Conservation (phyloP, 345 rosid genomes). For the Acer negundo region DNA sequence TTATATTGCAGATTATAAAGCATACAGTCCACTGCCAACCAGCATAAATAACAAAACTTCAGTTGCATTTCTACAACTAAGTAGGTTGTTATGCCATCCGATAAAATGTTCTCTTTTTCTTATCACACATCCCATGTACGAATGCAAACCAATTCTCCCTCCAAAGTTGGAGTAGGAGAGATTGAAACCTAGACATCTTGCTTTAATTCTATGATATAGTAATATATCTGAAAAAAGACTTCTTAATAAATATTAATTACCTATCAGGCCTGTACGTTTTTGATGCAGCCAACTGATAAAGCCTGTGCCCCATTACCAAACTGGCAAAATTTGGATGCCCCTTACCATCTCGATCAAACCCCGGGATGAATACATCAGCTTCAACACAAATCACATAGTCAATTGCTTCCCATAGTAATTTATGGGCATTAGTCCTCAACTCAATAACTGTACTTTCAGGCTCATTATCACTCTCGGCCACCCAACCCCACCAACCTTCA, state of each 20-base stretch:
- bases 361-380: slow-evolving; percentile 92
- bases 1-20: background rate
- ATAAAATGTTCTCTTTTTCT: background rate
- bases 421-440: slow-evolving; percentile 95
- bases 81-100: background rate
- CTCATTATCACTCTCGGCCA: slow-evolving; percentile 97
- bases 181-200: background rate
- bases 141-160: too few relatives aligned
- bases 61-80: background rate
- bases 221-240: background rate
- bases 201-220: background rate
- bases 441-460: slow-evolving; percentile 96
- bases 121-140: background rate
- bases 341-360: slow-evolving; percentile 88
- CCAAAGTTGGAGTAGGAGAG: too few relatives aligned
- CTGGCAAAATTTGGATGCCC: slow-evolving; percentile 93
- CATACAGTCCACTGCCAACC: background rate
- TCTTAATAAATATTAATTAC: slow-evolving; percentile 34
- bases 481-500: slow-evolving; percentile 99
- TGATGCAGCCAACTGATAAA: slow-evolving; percentile 80
- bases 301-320: slow-evolving; percentile 93
- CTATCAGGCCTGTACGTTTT: slow-evolving; percentile 91
- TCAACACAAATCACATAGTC: slow-evolving; percentile 83
- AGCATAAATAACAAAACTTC: background rate
- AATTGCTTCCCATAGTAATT: slow-evolving; percentile 93